phyloP scores from a whole-genome alignment of 208 protist genomes.

The Trypanosoma platydactyli region DNA sequence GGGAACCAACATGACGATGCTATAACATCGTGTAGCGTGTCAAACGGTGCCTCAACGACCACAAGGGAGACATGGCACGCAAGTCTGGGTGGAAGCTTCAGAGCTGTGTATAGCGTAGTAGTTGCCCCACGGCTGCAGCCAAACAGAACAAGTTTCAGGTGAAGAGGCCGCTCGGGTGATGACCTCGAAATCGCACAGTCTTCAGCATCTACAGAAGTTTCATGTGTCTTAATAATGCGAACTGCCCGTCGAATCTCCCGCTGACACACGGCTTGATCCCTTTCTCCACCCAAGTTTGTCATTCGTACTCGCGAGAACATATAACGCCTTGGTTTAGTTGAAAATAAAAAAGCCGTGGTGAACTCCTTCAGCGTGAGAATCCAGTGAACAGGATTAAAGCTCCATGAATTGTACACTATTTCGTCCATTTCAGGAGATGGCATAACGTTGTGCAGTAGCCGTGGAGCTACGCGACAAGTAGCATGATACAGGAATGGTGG shows the following conservation, averaged over 20 bases:
- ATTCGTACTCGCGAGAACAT: conserved; percentile 62
- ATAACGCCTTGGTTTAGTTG: conserved; percentile 40
- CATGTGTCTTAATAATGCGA: conserved; percentile 34
- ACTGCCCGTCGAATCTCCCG: conserved; percentile 74
- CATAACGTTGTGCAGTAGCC: conserved; percentile 78
- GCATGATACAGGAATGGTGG: conserved; percentile 56
- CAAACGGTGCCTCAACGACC: conserved; percentile 82
- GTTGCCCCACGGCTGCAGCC: conserved; percentile 82
- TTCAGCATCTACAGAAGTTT: neutral
- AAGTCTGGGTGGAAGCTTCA: conserved; percentile 69
- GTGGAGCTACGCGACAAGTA: conserved; percentile 55
- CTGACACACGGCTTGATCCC: conserved; percentile 65
- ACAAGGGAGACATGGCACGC: conserved; percentile 79
- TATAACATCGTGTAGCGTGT: conserved; percentile 79
- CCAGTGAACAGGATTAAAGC: conserved; percentile 70
- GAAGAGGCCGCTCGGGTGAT: conserved; percentile 14
- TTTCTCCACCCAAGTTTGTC: conserved; percentile 59
- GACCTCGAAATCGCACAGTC: neutral
- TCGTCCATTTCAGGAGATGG: conserved; percentile 76
- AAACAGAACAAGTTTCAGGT: conserved; percentile 72
- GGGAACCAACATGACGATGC: conserved; percentile 55
- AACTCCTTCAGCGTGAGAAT: conserved; percentile 58
- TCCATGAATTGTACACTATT: conserved; percentile 51
- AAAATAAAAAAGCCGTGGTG: conserved; percentile 46
- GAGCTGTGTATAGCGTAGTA: conserved; percentile 74